These are phyloP conservation scores for Xeromyces bisporus DNA, from an alignment of 495 filamentous ascomycete species.

Conservation along the genomic window DNA sequence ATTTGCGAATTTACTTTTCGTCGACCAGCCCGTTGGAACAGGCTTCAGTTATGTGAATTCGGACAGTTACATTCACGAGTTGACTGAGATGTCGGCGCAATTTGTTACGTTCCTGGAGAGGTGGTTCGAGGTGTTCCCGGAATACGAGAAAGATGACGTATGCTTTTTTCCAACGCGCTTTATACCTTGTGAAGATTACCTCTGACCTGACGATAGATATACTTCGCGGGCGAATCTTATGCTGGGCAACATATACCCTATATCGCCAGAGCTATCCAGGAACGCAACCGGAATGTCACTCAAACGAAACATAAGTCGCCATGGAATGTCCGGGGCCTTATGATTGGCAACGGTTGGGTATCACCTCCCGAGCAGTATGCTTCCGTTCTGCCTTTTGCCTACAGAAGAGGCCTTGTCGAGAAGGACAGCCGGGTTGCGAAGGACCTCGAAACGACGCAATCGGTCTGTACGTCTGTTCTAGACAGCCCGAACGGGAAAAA, in stretches of 20 bases:
- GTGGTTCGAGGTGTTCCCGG: conserved; percentile 77
- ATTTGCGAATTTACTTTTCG: conserved; percentile 89
- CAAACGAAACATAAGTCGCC: conserved; percentile 12
- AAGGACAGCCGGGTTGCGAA: conserved; percentile 45
- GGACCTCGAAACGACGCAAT: conserved; percentile 50
- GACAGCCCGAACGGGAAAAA: conserved; percentile 34
- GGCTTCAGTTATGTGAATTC: conserved; percentile 91
- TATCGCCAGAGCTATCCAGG: conserved; percentile 72
- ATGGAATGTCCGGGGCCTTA: conserved; percentile 75
- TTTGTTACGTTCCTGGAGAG: conserved; percentile 80
- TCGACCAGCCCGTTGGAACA: conserved; percentile 92
- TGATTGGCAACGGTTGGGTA: conserved; percentile 98
- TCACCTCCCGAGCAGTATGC: conserved; percentile 78
- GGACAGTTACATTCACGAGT: conserved; percentile 65
- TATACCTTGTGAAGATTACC: conserved; percentile 3
- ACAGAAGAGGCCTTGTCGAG: conserved; percentile 52
- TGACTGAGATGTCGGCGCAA: conserved; percentile 77
- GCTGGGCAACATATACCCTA: conserved; percentile 96
- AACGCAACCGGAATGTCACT: conserved; percentile 44
- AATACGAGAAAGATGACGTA: conserved; percentile 88
- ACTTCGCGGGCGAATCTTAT: conserved; percentile 88
- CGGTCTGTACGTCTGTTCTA: conserved; percentile 42
- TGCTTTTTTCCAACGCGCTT: conserved; percentile 14
- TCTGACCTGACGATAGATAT: conserved; percentile 46
- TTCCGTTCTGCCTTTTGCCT: conserved; percentile 67